Conservation (phyloP, 2,329 filamentous ascomycete genomes). For the Karstenula rhodostoma region DNA sequence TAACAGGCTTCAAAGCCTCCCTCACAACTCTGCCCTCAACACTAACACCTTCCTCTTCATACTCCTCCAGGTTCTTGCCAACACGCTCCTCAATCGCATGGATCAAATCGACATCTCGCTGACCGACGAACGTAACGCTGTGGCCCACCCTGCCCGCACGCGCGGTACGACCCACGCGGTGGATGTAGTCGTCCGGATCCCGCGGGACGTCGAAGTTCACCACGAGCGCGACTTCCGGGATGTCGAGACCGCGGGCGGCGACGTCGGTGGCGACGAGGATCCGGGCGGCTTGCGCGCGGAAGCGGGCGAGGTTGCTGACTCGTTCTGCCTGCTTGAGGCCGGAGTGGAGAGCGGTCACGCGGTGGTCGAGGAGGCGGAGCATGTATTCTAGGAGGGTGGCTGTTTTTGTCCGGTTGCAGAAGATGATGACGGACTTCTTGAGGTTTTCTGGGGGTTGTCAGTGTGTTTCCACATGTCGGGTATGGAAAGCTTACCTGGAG, state of each 20-base stretch:
- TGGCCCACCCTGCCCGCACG: conserved; percentile 86
- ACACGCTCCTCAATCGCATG: conserved; percentile 84
- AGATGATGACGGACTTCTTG: conserved; percentile 84
- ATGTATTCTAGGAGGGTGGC: conserved; percentile 90
- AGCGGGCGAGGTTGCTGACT: conserved; percentile 86
- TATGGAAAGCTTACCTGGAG: conserved; percentile 46
- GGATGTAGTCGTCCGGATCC: conserved; percentile 97
- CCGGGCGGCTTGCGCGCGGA: conserved; percentile 86
- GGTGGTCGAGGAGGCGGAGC: conserved; percentile 83
- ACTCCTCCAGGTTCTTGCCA: conserved; percentile 80
- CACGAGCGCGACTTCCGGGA: conserved; percentile 88
- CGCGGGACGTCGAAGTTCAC: conserved; percentile 95
- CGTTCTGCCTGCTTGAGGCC: conserved; percentile 84
- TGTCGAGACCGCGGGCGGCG: conserved; percentile 91
- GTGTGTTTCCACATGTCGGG: not conserved
- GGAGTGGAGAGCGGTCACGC: conserved; percentile 91
- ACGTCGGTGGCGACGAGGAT: conserved; percentile 96
- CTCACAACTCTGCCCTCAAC: conserved; percentile 88
- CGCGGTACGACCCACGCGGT: conserved; percentile 93
- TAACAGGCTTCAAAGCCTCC: conserved; percentile 86
- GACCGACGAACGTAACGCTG: conserved; percentile 86
- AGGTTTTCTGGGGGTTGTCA: conserved; percentile 63
- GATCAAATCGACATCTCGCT: conserved; percentile 91
- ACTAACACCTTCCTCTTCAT: conserved; percentile 89
- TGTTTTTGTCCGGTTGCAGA: conserved; percentile 90